Base-by-base conservation (phyloP, 176 grass and related monocot species). In the Musa troglodytarum region DNA sequence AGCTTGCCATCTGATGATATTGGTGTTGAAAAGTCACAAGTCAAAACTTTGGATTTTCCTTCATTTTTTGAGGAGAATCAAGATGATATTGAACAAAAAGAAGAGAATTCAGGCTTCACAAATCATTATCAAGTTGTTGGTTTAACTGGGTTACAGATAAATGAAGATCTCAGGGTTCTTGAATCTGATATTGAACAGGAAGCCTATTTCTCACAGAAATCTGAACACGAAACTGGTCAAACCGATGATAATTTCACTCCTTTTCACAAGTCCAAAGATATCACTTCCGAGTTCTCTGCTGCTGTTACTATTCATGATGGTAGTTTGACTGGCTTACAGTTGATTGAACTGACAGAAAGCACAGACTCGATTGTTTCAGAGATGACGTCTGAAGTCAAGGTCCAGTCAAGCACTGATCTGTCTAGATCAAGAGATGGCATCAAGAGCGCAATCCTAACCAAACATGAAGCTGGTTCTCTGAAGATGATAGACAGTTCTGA, bases 21-120 rank as follows among this genome's bases (percentile, higher is more conserved):
- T 92, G 73, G 59, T 13, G 57, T 68, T 0, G 83, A 71, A 79
- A 62, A 79, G 21, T 76, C 83, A 19, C 81, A 68, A 57, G 74
- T 65, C 57, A 88, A 83, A 72, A 79, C 76, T 67, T 85, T 83
- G 85, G 85, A 92, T 73, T 74, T 96, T 43, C 93, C 89, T 49
- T 79, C 93, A 49, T 92, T 92, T 49, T 85, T 85, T 7, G 90
- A 93, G 58, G 93, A 92, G 78, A 86, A 85, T 49, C 25, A 76
- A 3, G 90, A 90, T 74, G 79, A 86, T 77, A 82, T 82, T 74
- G 79, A 51, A 26, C 55, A 80, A 52, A 53, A 82, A 71, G 78
- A 84, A 77, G 83, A 82, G 2, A 29, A 84, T 77, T 78, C 79
- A 77, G 77, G n/a, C 25, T 28, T 43, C 55, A 71, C 43, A 65